Conservation (phyloP, 345 rosid species). For the Arabidopsis arenosa region DNA sequence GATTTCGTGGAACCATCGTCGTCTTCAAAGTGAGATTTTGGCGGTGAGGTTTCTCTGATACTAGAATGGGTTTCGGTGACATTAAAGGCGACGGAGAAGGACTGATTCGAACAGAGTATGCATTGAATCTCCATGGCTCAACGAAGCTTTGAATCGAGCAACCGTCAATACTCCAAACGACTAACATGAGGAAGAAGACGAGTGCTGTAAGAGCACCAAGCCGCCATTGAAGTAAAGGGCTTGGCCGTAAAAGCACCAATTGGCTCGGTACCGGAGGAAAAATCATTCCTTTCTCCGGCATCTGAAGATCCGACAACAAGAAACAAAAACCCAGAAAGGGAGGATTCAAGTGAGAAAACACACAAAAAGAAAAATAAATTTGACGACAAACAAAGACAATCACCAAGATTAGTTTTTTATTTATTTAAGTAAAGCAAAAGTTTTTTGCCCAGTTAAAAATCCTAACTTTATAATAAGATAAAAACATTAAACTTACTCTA, state of each 20-base stretch:
- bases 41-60: slow-evolving; percentile 14
- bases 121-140: slow-evolving; percentile 63
- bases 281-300: slow-evolving; percentile 68
- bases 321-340: background rate
- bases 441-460: background rate
- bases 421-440: slow-evolving; percentile 11
- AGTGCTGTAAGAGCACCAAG: slow-evolving; percentile 67
- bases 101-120: slow-evolving; percentile 36
- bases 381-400: slow-evolving; percentile 35
- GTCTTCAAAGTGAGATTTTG: slow-evolving; percentile 26
- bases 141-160: slow-evolving; percentile 57
- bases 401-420: slow-evolving; percentile 30
- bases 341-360: slow-evolving; percentile 10
- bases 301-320: slow-evolving; percentile 43
- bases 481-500: slow-evolving; percentile 41
- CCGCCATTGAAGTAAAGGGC: slow-evolving; percentile 68
- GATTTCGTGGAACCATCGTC: slow-evolving; percentile 1
- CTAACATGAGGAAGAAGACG: slow-evolving; percentile 63
- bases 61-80: slow-evolving; percentile 17
- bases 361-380: slow-evolving; percentile 18
- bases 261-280: slow-evolving; percentile 42
- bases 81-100: slow-evolving; percentile 27
- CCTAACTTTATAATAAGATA: background rate
- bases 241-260: slow-evolving; percentile 49
- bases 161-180: slow-evolving; percentile 79